Conservation (phyloP, 495 filamentous ascomycete genomes). For the Usnea hakonensis region DNA sequence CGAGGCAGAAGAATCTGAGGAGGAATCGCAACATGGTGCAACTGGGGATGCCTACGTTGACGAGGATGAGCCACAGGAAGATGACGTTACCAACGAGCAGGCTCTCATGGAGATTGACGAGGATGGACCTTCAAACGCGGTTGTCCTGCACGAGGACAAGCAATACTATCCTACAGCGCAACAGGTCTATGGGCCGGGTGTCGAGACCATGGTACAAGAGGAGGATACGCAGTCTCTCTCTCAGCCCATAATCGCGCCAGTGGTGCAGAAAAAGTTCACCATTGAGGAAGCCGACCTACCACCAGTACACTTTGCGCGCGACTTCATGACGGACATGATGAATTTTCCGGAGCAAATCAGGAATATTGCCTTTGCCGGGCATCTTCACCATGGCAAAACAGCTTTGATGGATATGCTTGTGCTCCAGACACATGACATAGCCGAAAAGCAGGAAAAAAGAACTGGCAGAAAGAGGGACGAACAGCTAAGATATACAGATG, state of each 20-base stretch:
- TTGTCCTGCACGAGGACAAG: conserved; percentile 96
- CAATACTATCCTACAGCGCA: conserved; percentile 97
- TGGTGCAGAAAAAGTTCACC: conserved; percentile 91
- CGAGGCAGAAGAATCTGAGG: conserved; percentile 81
- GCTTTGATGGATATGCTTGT: conserved; percentile 98
- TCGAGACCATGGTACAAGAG: conserved; percentile 93
- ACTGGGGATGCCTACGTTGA: conserved; percentile 71
- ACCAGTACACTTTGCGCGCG: conserved; percentile 73
- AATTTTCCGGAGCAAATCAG: conserved; percentile 89
- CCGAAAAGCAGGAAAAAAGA: conserved; percentile 66
- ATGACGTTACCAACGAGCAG: conserved; percentile 48
- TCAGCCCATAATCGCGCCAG: conserved; percentile 87
- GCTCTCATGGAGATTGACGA: conserved; percentile 93
- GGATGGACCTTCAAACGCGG: conserved; percentile 93
- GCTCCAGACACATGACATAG: conserved; percentile 82
- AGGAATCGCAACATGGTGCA: conserved; percentile 68
- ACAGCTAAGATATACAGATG: conserved; percentile 89
- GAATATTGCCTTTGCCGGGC: conserved; percentile 85
- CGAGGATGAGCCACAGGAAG: conserved; percentile 62
- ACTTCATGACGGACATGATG: conserved; percentile 94
- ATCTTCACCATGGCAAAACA: conserved; percentile 96
- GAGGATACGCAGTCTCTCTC: conserved; percentile 91
- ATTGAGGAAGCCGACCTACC: conserved; percentile 88
- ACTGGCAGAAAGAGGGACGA: conserved; percentile 78
- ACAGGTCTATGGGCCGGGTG: conserved; percentile 87